These are phyloP conservation scores for Tolypocladium ophioglossoides DNA, from an alignment of 2,329 filamentous ascomycete genomes.

Conservation along the genomic window DNA sequence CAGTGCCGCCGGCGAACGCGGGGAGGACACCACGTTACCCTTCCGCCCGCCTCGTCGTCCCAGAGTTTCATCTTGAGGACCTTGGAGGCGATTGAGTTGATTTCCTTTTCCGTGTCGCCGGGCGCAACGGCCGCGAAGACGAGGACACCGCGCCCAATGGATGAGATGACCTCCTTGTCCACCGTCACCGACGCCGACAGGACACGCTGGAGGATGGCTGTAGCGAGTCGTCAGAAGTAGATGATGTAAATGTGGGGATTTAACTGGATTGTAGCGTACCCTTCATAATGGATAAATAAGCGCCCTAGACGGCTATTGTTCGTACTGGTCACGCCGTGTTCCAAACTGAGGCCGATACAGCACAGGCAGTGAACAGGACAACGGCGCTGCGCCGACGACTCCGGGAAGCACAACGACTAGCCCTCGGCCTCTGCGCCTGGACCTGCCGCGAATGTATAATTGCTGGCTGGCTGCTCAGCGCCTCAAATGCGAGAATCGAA, in stretches of 20 bases:
- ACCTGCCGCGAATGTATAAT: not conserved
- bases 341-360: not conserved
- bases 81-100: slow-evolving; percentile 72
- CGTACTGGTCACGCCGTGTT: not conserved
- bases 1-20: not conserved
- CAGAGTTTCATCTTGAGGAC: slow-evolving; percentile 85
- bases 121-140: slow-evolving; percentile 88
- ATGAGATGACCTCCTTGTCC: slow-evolving; percentile 79
- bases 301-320: not conserved
- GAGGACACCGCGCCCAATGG: slow-evolving; percentile 80
- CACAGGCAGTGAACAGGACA: not conserved
- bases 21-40: slow-evolving; percentile 32
- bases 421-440: not conserved
- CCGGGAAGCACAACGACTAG: not conserved
- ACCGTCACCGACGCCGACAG: slow-evolving; percentile 93
- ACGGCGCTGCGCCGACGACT: no score
- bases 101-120: slow-evolving; percentile 82
- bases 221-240: not conserved
- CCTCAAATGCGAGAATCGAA: not conserved
- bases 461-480: not conserved
- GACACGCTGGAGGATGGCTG: slow-evolving; percentile 87
- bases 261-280: slow-evolving; percentile 1
- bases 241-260: not conserved
- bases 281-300: slow-evolving; percentile 3
- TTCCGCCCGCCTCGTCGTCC: slow-evolving; percentile 66